These are phyloP conservation scores for Suhomyces sp. DNA, from an alignment of 805 yeast species.

Conservation along the genomic window DNA sequence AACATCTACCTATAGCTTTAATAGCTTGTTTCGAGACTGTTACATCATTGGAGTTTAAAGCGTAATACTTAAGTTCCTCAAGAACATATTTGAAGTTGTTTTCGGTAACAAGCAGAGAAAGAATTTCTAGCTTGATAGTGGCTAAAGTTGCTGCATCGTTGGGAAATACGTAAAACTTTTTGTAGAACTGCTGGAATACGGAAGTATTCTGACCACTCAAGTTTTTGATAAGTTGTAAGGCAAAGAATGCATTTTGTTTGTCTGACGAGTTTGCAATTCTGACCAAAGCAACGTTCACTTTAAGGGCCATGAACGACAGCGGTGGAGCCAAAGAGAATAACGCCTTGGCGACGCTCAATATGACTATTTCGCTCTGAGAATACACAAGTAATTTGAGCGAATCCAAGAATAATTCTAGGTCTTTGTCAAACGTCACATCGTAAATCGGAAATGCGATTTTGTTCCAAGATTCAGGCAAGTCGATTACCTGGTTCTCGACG, in stretches of 20 bases:
- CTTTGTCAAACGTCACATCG: constrained; percentile 49
- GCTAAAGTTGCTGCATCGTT: constrained; percentile 46
- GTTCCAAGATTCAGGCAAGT: constrained; percentile 42
- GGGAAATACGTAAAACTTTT: constrained; percentile 55
- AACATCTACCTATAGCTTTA: constrained; percentile 59
- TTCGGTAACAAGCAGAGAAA: constrained; percentile 56
- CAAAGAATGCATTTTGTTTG: constrained; percentile 22
- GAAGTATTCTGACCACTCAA: constrained; percentile 32
- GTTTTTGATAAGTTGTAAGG: constrained; percentile 48
- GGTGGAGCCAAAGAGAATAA: constrained; percentile 59
- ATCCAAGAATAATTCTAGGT: constrained; percentile 52
- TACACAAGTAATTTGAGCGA: constrained; percentile 46
- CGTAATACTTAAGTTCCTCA: constrained; percentile 62
- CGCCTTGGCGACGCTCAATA: constrained; percentile 58
- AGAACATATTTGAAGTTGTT: constrained; percentile 50
- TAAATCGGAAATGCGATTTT: constrained; percentile 18
- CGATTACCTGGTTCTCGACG: constrained; percentile 28
- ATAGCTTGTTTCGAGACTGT: constrained; percentile 47
- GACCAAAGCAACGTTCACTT: constrained; percentile 50
- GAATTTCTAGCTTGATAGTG: constrained; percentile 55
- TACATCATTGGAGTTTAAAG: constrained; percentile 22
- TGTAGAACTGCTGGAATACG: constrained; percentile 33
- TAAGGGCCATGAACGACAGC: constrained; percentile 43
- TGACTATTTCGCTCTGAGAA: constrained; percentile 56
- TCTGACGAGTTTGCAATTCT: constrained; percentile 34